Evolutionary conservation across 768 basidiomycete species (phyloP).

Genomic region (Lyophyllum shimeji): DNA sequence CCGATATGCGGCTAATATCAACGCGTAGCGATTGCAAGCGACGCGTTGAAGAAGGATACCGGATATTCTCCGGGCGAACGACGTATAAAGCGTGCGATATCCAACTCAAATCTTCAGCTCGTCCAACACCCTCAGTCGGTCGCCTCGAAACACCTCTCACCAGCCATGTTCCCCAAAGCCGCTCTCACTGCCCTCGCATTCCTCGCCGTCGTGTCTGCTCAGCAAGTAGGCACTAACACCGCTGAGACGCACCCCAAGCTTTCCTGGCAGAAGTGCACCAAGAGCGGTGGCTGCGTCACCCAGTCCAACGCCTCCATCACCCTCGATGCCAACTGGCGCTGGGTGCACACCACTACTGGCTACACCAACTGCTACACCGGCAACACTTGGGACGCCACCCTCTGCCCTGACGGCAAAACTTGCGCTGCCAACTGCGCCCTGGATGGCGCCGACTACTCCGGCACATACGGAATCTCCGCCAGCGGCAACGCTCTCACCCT

Average conservation of each 20-base stretch:
- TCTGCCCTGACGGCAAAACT: conserved; percentile 48
- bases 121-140: neutral
- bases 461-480: conserved; percentile 53
- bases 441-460: conserved; percentile 47
- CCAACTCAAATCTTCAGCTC: neutral
- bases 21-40: neutral
- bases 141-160: neutral
- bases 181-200: conserved; percentile 38
- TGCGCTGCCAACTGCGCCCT: conserved; percentile 46
- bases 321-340: conserved; percentile 61
- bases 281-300: conserved; percentile 40
- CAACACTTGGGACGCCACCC: conserved; percentile 48
- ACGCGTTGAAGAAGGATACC: neutral
- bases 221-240: conserved; percentile 35
- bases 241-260: conserved; percentile 43
- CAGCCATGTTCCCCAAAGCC: conserved; percentile 35
- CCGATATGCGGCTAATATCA: neutral
- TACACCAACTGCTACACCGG: conserved; percentile 54
- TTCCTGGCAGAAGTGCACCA: conserved; percentile 48
- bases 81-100: conserved; percentile 1
- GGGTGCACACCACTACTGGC: conserved; percentile 26
- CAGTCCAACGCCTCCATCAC: conserved; percentile 35
- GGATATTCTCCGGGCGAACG: conserved; percentile 5
- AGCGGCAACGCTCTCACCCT: conserved; percentile 45
- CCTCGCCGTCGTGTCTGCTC: conserved; percentile 27